Percentiles rank a stretch among this genome's conserved stretches.
Evolutionary conservation across 257 asterid species (phyloP).

Genomic region (Striga asiatica): DNA sequence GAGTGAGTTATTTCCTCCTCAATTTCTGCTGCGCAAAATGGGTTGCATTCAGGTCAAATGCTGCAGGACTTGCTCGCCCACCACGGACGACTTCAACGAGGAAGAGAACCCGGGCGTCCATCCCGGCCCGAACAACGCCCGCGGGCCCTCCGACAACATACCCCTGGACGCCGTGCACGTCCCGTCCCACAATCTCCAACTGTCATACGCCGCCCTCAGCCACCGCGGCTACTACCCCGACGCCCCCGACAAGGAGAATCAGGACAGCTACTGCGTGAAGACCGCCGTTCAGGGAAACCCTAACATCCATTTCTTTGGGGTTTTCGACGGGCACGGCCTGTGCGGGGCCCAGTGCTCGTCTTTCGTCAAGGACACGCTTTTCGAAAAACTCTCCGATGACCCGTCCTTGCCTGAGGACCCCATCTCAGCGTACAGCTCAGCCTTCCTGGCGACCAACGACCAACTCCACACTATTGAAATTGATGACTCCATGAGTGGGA

Average conservation of each 20-base stretch:
- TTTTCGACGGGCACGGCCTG: constrained; percentile 89
- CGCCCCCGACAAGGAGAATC: constrained; percentile 77
- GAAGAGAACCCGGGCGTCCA: constrained; percentile 26
- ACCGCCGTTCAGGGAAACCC: constrained; percentile 66
- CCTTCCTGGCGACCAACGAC: constrained; percentile 56
- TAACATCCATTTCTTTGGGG: constrained; percentile 92
- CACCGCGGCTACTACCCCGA: constrained; percentile 89
- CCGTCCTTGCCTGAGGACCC: constrained; percentile 69
- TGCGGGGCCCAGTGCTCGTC: constrained; percentile 70
- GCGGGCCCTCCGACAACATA: constrained; percentile 21
- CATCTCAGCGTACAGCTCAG: constrained; percentile 57
- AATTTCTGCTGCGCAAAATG: constrained; percentile 35
- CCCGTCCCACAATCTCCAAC: constrained; percentile 61
- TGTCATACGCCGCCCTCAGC: constrained; percentile 58
- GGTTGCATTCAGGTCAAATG: constrained; percentile 92
- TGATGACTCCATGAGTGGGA: constrained; percentile 97
- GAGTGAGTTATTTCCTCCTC: constrained; percentile 15
- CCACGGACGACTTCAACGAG: constrained; percentile 44
- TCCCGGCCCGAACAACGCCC: constrained; percentile 35
- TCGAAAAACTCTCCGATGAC: constrained; percentile 48
- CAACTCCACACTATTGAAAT: constrained; percentile 64
- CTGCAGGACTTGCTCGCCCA: constrained; percentile 42
- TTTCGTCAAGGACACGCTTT: constrained; percentile 68
- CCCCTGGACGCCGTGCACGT: constrained; percentile 57
- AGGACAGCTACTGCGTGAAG: constrained; percentile 64